phyloP scores from a whole-genome alignment of 306 rosid genomes.

The Cucumis melo region DNA sequence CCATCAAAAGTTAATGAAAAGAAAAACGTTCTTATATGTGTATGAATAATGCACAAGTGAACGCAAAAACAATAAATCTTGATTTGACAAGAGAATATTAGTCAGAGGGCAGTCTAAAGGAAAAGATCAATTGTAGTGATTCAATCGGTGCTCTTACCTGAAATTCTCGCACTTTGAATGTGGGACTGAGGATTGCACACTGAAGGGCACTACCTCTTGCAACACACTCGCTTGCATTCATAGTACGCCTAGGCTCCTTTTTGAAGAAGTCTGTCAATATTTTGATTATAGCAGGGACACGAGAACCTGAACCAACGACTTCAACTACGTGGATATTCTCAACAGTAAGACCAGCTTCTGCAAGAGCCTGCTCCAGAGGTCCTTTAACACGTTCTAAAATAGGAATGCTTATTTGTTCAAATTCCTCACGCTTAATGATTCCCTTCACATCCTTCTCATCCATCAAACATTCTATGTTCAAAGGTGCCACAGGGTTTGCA shows the following conservation, averaged over 20 bases:
- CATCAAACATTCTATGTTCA: slow-evolving; percentile 89
- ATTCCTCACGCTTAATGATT: slow-evolving; percentile 80
- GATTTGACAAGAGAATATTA: neutral
- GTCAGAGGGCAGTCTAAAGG: neutral
- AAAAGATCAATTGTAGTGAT: neutral
- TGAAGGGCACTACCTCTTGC: slow-evolving; percentile 88
- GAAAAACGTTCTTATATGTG: no score
- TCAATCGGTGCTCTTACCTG: slow-evolving; percentile 35
- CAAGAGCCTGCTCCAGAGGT: slow-evolving; percentile 83
- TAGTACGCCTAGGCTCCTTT: slow-evolving; percentile 92
- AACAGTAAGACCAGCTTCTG: slow-evolving; percentile 61
- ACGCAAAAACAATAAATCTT: no score
- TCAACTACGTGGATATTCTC: slow-evolving; percentile 69
- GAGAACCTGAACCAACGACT: slow-evolving; percentile 96
- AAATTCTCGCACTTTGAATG: slow-evolving; percentile 85
- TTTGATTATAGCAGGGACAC: slow-evolving; percentile 68
- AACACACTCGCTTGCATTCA: slow-evolving; percentile 96
- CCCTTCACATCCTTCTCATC: slow-evolving; percentile 90
- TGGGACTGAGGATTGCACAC: slow-evolving; percentile 94
- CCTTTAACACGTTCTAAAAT: slow-evolving; percentile 78
- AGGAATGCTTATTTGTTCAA: slow-evolving; percentile 69
- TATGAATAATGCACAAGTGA: neutral
- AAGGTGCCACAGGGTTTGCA: slow-evolving; percentile 86
- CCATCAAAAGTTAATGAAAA: neutral
- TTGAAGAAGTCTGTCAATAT: slow-evolving; percentile 75